Evolutionary conservation across 345 rosid species (phyloP).

Genomic region (Clausena lansium): DNA sequence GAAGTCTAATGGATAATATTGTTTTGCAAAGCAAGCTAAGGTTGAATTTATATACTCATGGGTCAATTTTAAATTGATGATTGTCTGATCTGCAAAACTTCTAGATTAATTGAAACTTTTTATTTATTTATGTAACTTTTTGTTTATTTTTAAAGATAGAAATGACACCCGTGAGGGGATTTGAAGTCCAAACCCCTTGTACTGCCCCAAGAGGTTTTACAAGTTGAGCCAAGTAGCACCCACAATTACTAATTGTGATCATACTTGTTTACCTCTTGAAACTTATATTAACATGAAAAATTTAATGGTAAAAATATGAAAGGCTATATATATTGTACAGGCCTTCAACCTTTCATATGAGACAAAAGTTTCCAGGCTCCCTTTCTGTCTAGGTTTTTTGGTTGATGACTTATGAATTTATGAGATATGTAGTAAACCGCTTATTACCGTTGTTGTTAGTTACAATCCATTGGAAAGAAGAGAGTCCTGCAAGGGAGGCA

Average conservation of each 20-base stretch:
- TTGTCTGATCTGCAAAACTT: not conserved
- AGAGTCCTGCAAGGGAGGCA: slow-evolving; percentile 88
- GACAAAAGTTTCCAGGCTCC: not conserved
- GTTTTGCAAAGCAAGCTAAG: not conserved
- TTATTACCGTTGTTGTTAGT: slow-evolving; percentile 29
- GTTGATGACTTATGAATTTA: not conserved
- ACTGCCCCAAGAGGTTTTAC: too few relatives aligned
- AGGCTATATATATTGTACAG: too few relatives aligned
- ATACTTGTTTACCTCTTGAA: not conserved
- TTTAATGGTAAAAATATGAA: not conserved
- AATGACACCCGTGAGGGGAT: too few relatives aligned
- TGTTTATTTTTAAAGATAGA: too few relatives aligned
- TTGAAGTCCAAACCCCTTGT: too few relatives aligned
- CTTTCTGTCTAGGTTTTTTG: not conserved
- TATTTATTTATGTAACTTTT: too few relatives aligned
- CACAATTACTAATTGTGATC: not conserved
- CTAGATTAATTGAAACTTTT: not conserved
- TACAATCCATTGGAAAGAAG: slow-evolving; percentile 91
- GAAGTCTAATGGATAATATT: not conserved
- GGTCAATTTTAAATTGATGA: not conserved
- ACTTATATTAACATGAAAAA: not conserved
- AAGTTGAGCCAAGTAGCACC: too few relatives aligned
- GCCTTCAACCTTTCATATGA: not conserved
- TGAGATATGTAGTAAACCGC: not conserved
- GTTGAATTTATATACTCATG: not conserved